Base-by-base conservation (phyloP, 1,284 basidiomycete species). In the Leucocoprinus gongylophorus region DNA sequence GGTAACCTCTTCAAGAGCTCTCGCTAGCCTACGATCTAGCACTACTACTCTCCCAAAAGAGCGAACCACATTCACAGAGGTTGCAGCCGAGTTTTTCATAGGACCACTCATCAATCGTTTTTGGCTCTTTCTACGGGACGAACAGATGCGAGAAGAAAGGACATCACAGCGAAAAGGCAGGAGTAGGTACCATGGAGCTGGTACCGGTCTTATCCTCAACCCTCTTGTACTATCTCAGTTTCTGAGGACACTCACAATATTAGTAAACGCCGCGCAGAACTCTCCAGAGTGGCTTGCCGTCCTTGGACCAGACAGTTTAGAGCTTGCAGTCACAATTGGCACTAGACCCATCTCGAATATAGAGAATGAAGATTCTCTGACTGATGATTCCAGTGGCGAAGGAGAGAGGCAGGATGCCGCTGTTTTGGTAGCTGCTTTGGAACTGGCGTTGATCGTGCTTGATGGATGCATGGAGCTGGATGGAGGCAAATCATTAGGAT, bases 61-160 rank as follows among this genome's bases (percentile, higher is more conserved):
- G 23, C 23, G 58, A 10, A 53, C 54, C 41, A 67, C 71, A 0
- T 95, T 88, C 68, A 83, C 80, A n/a, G 75, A 81, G 42, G 71
- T 95, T 23, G 91, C 91, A 0, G 88, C 88, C 1, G 90, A 92
- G 62, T 84, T 71, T 66, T 97, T 95, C 67, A 78, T 97, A 48
- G 80, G 86, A 50, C 95, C 95, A 0, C 72, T 97, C 29, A 78
- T 97, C 64, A 89, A 92, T 60, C 82, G 86, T 7, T 95, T 97
- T 67, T 95, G 92, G 90, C 64, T 79, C n/a, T 89, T 92, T 67
- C 78, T 94, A 40, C 80, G 88, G 13, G 89, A 94, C 60, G 84
- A 89, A 60, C 80, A 87, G 57, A 76, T 78, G 7, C 76, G 88
- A 28, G 88, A 91, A 61, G 75, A 79, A 43, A 76, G 87, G 42